Percentiles rank a stretch among this genome's conserved stretches.
Evolutionary conservation across 345 rosid genomes (phyloP).

Genomic region (Dipteronia dyeriana): DNA sequence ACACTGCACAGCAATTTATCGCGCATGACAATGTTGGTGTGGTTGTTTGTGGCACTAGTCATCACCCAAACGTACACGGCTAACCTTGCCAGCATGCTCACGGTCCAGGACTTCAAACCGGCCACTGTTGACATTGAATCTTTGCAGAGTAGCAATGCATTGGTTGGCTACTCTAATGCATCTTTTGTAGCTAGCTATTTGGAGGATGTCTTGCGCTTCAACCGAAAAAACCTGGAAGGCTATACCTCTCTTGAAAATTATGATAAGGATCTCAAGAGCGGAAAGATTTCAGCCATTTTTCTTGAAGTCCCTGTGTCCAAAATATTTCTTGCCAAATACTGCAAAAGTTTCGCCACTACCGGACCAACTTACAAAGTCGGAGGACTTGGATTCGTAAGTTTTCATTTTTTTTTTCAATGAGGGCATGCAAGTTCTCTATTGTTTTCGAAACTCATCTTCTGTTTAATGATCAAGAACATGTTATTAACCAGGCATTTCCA

Average conservation of each 20-base stretch:
- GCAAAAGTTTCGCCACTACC: conserved; percentile 18
- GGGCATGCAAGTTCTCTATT: too few species aligned
- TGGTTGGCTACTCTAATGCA: conserved; percentile 15
- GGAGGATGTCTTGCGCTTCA: conserved; percentile 15
- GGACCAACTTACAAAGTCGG: conserved; percentile 22
- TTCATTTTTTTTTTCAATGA: too few species aligned
- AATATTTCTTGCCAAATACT: conserved; percentile 23
- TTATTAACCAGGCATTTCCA: conserved; percentile 19
- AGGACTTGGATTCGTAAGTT: conserved; percentile 10
- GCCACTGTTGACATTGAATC: conserved; percentile 2
- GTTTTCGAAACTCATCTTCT: too few species aligned
- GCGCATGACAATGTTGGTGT: conserved; percentile 25
- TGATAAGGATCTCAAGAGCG: conserved; percentile 7
- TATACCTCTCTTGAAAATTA: conserved; percentile 9
- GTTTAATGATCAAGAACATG: too few species aligned
- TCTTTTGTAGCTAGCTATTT: conserved; percentile 15
- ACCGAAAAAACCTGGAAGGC: background rate
- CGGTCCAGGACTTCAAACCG: conserved; percentile 18
- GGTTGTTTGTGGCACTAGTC: conserved; percentile 29
- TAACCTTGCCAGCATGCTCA: conserved; percentile 26
- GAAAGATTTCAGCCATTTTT: conserved; percentile 28
- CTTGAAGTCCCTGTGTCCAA: conserved; percentile 29
- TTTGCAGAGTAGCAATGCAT: conserved; percentile 14
- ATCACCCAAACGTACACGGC: conserved; percentile 32
- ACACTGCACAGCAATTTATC: conserved; percentile 33